These are phyloP conservation scores for Peltaster fructicola DNA, from an alignment of 2,329 filamentous ascomycete genomes.

Conservation along the genomic window DNA sequence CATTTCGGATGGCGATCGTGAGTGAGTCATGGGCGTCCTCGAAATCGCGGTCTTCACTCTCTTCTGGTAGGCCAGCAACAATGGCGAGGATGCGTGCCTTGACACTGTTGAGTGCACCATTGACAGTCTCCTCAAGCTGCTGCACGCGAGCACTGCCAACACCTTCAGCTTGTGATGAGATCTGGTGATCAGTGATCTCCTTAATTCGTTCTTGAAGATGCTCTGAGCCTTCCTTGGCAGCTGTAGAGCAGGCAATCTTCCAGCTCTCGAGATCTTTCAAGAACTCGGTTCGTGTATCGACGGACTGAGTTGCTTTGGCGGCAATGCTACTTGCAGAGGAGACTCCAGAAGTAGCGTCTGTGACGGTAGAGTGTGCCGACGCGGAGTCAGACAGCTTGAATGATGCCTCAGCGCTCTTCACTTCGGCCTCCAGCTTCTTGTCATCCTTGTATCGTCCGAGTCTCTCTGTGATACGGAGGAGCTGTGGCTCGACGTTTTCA, in stretches of 20 bases:
- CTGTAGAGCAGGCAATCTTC: conserved; percentile 75
- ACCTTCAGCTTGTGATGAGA: conserved; percentile 45
- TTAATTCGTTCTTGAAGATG: conserved; percentile 44
- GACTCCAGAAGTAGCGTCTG: conserved; percentile 11
- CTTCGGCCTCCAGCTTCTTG: conserved; percentile 41
- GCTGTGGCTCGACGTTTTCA: conserved; percentile 87
- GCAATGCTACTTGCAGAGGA: conserved; percentile 22
- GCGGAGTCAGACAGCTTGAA: conserved; percentile 10
- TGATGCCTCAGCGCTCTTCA: conserved; percentile 28
- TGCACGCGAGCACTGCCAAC: conserved; percentile 50
- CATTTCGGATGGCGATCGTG: conserved; percentile 40
- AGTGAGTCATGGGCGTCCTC: conserved; percentile 36
- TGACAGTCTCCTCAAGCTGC: conserved; percentile 50
- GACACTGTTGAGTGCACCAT: conserved; percentile 44
- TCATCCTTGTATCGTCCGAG: conserved; percentile 58
- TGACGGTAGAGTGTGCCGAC: conserved; percentile 12
- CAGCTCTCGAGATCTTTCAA: conserved; percentile 63
- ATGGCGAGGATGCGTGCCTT: conserved; percentile 47
- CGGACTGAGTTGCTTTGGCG: conserved; percentile 24
- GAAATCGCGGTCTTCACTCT: conserved; percentile 35
- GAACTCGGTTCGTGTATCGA: conserved; percentile 40
- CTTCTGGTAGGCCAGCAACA: conserved; percentile 38
- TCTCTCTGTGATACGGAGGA: conserved; percentile 79
- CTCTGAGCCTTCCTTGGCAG: conserved; percentile 66
- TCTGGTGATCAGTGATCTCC: conserved; percentile 57